A percentile compares a stretch with the other conserved stretches of the same genome.
phyloP scores from a whole-genome alignment of 2,329 filamentous ascomycete species.

The Cladosporium sp. region DNA sequence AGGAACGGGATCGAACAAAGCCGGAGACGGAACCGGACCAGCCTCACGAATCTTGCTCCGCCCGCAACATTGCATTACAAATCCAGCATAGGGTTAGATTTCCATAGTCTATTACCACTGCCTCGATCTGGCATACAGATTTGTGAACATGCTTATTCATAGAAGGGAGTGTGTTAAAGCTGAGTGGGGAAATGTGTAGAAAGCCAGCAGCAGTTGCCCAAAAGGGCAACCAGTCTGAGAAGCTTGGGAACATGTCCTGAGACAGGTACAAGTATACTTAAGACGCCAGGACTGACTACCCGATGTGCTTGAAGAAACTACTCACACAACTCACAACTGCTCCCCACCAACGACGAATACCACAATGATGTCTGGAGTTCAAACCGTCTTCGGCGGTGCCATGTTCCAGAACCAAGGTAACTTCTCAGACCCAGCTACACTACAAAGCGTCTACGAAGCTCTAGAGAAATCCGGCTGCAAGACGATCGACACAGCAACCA shows the following conservation, averaged over 20 bases:
- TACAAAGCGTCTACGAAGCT: slow-evolving; percentile 28
- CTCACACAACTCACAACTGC: neutral
- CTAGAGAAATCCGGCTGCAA: slow-evolving; percentile 32
- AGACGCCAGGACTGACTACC: no score
- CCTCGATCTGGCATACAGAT: no score
- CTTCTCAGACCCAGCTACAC: slow-evolving; percentile 18
- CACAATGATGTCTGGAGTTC: slow-evolving; percentile 26
- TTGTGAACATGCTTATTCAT: no score
- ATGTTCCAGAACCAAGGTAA: slow-evolving; percentile 18
- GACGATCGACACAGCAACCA: slow-evolving; percentile 39
- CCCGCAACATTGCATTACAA: no score
- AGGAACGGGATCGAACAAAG: no score
- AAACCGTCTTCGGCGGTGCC: slow-evolving; percentile 35
- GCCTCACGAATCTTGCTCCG: no score
- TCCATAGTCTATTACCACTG: no score
- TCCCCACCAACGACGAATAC: neutral
- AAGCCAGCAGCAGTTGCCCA: neutral
- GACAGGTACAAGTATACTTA: neutral
- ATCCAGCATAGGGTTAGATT: no score
- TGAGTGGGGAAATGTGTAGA: no score
- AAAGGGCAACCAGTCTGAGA: neutral
- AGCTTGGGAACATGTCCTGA: neutral
- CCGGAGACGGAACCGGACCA: no score
- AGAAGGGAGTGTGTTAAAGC: no score
- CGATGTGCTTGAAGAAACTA: no score